Evolutionary conservation across 2,329 filamentous ascomycete genomes (phyloP).

Genomic region (Alternaria viburni): DNA sequence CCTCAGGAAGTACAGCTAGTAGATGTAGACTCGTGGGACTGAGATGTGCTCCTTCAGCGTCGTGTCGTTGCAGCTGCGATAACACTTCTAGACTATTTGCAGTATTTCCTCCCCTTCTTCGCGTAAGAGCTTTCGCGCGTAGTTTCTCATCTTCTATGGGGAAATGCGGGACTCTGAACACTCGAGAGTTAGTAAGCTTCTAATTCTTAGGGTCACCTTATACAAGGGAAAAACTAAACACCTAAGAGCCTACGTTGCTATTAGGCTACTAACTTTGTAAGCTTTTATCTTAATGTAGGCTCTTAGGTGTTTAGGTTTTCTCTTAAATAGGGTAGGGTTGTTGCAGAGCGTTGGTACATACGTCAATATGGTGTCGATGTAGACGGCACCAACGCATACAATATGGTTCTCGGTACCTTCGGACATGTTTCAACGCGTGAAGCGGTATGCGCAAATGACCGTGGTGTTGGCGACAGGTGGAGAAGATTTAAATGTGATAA

Average conservation of each 20-base stretch:
- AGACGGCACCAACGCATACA: constrained; percentile 70
- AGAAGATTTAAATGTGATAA: background rate
- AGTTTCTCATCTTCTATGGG: constrained; percentile 76
- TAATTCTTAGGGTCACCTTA: background rate
- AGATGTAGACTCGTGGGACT: constrained; percentile 42
- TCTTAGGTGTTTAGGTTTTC: no score
- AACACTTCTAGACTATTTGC: constrained; percentile 75
- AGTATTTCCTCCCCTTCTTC: constrained; percentile 74
- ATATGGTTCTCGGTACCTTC: constrained; percentile 53
- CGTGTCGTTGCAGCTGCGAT: constrained; percentile 56
- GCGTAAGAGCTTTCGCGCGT: constrained; percentile 64
- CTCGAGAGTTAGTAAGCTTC: background rate
- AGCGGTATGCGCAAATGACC: background rate
- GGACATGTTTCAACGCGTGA: background rate
- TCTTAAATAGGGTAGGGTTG: background rate
- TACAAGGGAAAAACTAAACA: no score
- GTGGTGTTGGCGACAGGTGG: background rate
- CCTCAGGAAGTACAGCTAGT: constrained; percentile 60
- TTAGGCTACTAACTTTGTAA: no score
- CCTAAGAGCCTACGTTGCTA: no score
- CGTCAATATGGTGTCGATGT: constrained; percentile 68
- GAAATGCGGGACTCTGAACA: constrained; percentile 66
- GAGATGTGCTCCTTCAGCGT: background rate
- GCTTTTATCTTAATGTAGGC: no score
- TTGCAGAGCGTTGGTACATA: background rate